A percentile compares a stretch with the other conserved stretches of the same genome.
Conservation (phyloP, 2,329 filamentous ascomycete species). For the Pseudogymnoascus sp. region DNA sequence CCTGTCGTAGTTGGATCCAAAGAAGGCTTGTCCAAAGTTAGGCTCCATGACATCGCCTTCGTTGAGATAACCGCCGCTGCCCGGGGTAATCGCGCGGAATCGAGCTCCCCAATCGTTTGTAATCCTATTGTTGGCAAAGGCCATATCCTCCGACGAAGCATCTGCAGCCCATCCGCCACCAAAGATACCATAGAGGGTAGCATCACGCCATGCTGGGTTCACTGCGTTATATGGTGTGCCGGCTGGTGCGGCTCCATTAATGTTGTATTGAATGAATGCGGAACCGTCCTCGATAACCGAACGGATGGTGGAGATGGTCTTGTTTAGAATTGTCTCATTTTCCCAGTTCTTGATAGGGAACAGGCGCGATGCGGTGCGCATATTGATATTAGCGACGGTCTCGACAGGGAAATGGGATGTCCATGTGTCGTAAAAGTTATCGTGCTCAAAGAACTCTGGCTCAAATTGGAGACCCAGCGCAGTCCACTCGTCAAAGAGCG, state of each 20-base stretch:
- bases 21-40: constrained; percentile 36
- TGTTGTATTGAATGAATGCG: constrained; percentile 20
- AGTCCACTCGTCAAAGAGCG: constrained; percentile 28
- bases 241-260: constrained; percentile 7
- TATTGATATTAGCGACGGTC: constrained; percentile 23
- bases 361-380: constrained; percentile 32
- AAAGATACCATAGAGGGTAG: constrained; percentile 6
- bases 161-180: constrained; percentile 12
- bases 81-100: constrained; percentile 31
- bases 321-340: constrained; percentile 19
- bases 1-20: constrained; percentile 25
- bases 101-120: constrained; percentile 24
- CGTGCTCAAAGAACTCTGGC: constrained; percentile 3
- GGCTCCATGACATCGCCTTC: constrained; percentile 39
- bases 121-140: constrained; percentile 22
- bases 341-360: constrained; percentile 33
- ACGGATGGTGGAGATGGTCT: constrained; percentile 24
- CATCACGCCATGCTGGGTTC: constrained; percentile 16
- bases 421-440: constrained; percentile 24
- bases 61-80: constrained; percentile 37
- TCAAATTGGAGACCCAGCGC: constrained; percentile 21
- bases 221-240: constrained; percentile 12
- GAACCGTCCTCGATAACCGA: constrained; percentile 28
- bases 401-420: constrained; percentile 30
- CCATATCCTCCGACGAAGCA: constrained; percentile 18